Evolutionary conservation across 1,284 basidiomycete genomes (phyloP).

Genomic region (Takashimella koratensis): DNA sequence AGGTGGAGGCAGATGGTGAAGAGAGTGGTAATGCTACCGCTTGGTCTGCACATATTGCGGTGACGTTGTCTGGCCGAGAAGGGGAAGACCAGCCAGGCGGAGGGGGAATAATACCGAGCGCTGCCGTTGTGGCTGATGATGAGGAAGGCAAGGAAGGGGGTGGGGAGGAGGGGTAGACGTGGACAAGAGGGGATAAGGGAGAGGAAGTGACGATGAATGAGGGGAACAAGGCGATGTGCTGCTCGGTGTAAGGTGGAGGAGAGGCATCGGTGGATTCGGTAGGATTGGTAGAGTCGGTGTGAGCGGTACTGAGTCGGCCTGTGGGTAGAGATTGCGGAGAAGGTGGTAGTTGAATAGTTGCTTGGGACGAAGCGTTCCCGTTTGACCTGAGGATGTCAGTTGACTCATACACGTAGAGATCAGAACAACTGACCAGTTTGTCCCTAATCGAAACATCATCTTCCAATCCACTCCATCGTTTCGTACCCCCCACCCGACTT

Average conservation of each 20-base stretch:
- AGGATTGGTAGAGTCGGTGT: slow-evolving; percentile 3
- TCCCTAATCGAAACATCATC: slow-evolving; percentile 42
- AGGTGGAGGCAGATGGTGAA: background rate
- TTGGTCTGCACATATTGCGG: slow-evolving; percentile 43
- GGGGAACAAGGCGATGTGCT: slow-evolving; percentile 44
- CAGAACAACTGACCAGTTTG: slow-evolving; percentile 40
- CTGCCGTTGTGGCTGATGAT: slow-evolving; percentile 3
- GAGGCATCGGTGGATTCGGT: background rate
- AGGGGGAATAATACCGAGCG: slow-evolving; percentile 46
- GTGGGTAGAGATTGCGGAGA: slow-evolving; percentile 21
- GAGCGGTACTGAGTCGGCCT: slow-evolving; percentile 14
- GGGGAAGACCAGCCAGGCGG: slow-evolving; percentile 49
- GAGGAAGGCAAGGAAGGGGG: background rate
- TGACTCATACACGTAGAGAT: background rate
- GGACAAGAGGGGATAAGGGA: slow-evolving; percentile 42
- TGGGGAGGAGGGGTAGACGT: slow-evolving; percentile 28
- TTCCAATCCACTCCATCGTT: slow-evolving; percentile 50
- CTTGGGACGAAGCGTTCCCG: slow-evolving; percentile 40
- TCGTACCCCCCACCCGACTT: slow-evolving; percentile 11
- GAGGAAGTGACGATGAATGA: slow-evolving; percentile 45
- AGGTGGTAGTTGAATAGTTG: slow-evolving; percentile 33
- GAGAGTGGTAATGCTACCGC: slow-evolving; percentile 13
- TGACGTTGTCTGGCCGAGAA: slow-evolving; percentile 40
- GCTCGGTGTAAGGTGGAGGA: slow-evolving; percentile 18
- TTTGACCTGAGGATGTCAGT: slow-evolving; percentile 34